phyloP scores from a whole-genome alignment of 139 green algal genomes.

The Coelastrella sp. region DNA sequence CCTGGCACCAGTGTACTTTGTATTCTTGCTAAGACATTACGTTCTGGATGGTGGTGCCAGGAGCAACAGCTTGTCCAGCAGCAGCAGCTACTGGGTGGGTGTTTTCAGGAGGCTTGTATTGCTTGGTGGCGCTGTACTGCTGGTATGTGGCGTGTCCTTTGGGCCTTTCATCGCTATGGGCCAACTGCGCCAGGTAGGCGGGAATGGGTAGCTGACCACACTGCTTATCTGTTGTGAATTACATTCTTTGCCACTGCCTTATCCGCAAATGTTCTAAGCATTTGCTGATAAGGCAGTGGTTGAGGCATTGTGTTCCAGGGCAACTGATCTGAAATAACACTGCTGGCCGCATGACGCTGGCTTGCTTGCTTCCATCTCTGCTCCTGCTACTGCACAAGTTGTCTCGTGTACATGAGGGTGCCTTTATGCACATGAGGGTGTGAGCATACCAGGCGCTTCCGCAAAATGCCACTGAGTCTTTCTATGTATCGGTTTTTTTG shows the following conservation, averaged over 20 bases:
- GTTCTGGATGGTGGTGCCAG: slow-evolving; percentile 52
- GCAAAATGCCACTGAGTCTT: not conserved
- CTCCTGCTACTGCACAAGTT: not conserved
- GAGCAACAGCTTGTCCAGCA: slow-evolving; percentile 15
- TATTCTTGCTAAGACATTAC: slow-evolving; percentile 82
- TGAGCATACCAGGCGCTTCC: not conserved
- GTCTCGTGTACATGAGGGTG: not conserved
- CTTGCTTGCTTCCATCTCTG: too few relatives aligned
- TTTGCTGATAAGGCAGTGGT: too few relatives aligned
- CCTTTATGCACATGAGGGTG: not conserved
- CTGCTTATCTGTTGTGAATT: too few relatives aligned
- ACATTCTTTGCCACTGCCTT: too few relatives aligned
- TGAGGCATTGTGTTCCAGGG: too few relatives aligned
- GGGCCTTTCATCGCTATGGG: slow-evolving; percentile 80
- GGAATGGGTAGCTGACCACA: not conserved
- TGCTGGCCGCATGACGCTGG: too few relatives aligned
- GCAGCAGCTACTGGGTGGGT: not conserved
- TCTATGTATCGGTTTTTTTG: not conserved
- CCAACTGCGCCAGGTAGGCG: slow-evolving; percentile 67
- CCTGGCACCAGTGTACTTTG: slow-evolving; percentile 83
- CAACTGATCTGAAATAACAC: too few relatives aligned
- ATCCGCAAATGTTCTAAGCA: too few relatives aligned
- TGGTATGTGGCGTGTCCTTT: slow-evolving; percentile 71
- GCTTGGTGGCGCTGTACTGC: slow-evolving; percentile 63
- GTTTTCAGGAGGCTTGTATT: slow-evolving; percentile 48